Evolutionary conservation across 371 early-diverging fungal genomes (phyloP), one percentile per base, ranked within the genome.

Genomic region (Actinomortierella wolfii): DNA sequence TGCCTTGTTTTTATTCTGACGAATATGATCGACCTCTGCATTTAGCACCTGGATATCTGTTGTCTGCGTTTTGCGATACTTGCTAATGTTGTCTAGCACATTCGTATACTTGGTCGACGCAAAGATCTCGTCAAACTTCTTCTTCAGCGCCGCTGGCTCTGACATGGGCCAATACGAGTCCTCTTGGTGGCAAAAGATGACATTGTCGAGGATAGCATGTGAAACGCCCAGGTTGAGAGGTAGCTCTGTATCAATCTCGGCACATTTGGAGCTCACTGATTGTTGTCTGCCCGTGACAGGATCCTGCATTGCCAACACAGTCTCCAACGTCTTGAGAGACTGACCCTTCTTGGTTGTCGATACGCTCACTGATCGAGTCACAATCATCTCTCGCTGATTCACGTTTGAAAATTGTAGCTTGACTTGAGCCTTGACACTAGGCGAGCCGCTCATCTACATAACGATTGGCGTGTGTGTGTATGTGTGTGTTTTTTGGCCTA

Each of bases 121-220:
- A 83, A 99, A 99, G 47, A 99, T 99, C 28, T 98, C 99, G 78
- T 99, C 99, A 79, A 99, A 97, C 68, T 93, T 96, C 76, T 99
- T 99, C 77, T 99, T 99, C 28, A 99, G 66, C 0, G 81, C 68
- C 2, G 83, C 59, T 0, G 99, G 90, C 63, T 99, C 99, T 0
- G 94, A 84, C 18, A 99, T 82, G 8, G 99, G 99, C 97, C 99
- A 99, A 63, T 89, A 93, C 45, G 95, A 93, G 13, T 99, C 99
- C 74, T 99, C 99, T 79, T 99, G 99, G 74, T 99, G 99, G 76
- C 99, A 98, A 66, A 99, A 99, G 17, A 99, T 94, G 40, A 99
- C 99, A 79, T 95, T 97, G 56, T 99, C 99, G 24, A 99, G 77
- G 28, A 99, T 92, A 0, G 99, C 92, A 55, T 86, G 83, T 20